Evolutionary conservation across 441 rosid genomes (phyloP).

Genomic region (Pelargonium myrrhifolium): DNA sequence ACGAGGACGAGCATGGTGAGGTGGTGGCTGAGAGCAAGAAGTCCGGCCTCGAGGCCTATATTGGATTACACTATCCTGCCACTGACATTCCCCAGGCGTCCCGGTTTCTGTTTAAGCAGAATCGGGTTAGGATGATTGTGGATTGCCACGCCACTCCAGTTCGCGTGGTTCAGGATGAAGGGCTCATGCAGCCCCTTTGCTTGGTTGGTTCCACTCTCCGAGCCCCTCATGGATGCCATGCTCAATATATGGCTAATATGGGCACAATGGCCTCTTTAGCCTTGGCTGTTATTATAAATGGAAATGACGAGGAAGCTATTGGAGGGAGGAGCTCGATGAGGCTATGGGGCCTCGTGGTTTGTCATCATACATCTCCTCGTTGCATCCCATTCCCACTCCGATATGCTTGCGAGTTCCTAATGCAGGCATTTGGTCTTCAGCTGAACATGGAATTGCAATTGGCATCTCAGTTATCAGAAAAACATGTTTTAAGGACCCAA

Average conservation of each 20-base stretch:
- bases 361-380: slow-evolving; percentile 69
- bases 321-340: slow-evolving; percentile 36
- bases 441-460: slow-evolving; percentile 65
- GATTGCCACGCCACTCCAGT: slow-evolving; percentile 61
- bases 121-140: slow-evolving; percentile 78
- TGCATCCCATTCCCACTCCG: slow-evolving; percentile 70
- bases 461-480: slow-evolving; percentile 52
- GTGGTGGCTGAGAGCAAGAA: slow-evolving; percentile 54
- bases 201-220: slow-evolving; percentile 69
- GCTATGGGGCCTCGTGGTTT: slow-evolving; percentile 82
- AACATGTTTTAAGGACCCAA: slow-evolving; percentile 59
- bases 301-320: slow-evolving; percentile 40
- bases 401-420: slow-evolving; percentile 77
- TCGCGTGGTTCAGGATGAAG: slow-evolving; percentile 60
- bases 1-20: slow-evolving; percentile 89
- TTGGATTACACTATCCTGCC: slow-evolving; percentile 76
- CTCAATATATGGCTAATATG: slow-evolving; percentile 80
- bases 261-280: slow-evolving; percentile 75
- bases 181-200: slow-evolving; percentile 54
- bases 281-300: slow-evolving; percentile 67
- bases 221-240: slow-evolving; percentile 79
- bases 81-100: slow-evolving; percentile 89
- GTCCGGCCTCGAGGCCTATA: slow-evolving; percentile 55
- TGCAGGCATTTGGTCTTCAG: slow-evolving; percentile 66
- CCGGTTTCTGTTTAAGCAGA: slow-evolving; percentile 67